These are phyloP conservation scores for Melocanna baccifera DNA, from an alignment of 176 grass and related monocot species.

Conservation along the genomic window DNA sequence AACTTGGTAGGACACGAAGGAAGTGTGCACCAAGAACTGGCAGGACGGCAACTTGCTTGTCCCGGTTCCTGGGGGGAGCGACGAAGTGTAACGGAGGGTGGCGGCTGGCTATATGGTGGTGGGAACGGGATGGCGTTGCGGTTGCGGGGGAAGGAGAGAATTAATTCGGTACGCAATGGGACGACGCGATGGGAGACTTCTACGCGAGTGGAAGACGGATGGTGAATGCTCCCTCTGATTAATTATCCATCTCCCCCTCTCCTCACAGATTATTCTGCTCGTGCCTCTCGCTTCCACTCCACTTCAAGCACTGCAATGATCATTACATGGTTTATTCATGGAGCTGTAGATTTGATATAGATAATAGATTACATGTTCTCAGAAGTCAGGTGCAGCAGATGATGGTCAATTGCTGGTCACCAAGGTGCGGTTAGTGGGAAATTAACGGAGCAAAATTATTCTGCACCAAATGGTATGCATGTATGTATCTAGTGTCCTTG, in stretches of 20 bases:
- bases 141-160: conserved; percentile 31
- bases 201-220: conserved; percentile 36
- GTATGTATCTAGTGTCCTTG: conserved; percentile 9
- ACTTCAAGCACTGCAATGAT: conserved; percentile 6
- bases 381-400: neutral
- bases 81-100: conserved; percentile 23
- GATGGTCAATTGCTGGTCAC: neutral
- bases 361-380: neutral
- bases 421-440: conserved; percentile 4
- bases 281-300: conserved; percentile 36
- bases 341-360: neutral
- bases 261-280: neutral
- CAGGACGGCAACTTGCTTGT: conserved; percentile 14
- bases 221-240: conserved; percentile 11
- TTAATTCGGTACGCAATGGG: conserved; percentile 57
- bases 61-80: conserved; percentile 32
- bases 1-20: neutral
- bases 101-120: conserved; percentile 47
- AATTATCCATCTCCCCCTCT: neutral
- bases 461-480: neutral
- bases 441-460: conserved; percentile 5
- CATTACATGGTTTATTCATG: neutral
- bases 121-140: conserved; percentile 11
- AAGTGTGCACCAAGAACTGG: neutral
- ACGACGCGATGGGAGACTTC: conserved; percentile 61